A percentile compares a stretch with the other conserved stretches of the same genome.
These are phyloP conservation scores for Fusarium xylarioides DNA, from an alignment of 2,329 filamentous ascomycete species.

Conservation along the genomic window DNA sequence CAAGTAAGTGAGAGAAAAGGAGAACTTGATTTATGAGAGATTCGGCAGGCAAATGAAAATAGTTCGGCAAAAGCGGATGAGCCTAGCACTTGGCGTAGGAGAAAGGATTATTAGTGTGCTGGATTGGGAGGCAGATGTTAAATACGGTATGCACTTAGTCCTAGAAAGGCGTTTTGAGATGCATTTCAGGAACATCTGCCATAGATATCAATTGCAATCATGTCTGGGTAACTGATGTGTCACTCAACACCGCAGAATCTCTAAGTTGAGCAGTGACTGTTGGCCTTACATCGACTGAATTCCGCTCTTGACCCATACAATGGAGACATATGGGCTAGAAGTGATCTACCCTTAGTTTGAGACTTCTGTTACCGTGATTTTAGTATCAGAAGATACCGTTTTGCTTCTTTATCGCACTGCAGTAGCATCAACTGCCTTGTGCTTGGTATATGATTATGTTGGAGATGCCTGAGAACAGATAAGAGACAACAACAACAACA, in stretches of 20 bases:
- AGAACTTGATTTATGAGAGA: neutral
- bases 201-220: neutral
- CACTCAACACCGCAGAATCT: neutral
- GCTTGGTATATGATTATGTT: neutral
- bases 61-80: neutral
- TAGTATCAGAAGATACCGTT: neutral
- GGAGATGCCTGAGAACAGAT: neutral
- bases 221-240: neutral
- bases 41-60: neutral
- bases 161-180: neutral
- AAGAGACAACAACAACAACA: neutral
- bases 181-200: neutral
- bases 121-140: neutral
- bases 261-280: neutral
- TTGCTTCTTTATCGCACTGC: neutral
- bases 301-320: neutral
- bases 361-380: neutral
- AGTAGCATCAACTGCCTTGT: neutral
- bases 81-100: neutral
- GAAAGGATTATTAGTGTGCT: neutral
- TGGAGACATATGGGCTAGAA: neutral
- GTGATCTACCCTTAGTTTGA: neutral
- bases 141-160: neutral
- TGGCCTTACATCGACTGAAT: neutral
- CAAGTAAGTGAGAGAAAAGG: neutral